Base-by-base conservation (phyloP, 306 rosid genomes). In the Trifolium pratense region DNA sequence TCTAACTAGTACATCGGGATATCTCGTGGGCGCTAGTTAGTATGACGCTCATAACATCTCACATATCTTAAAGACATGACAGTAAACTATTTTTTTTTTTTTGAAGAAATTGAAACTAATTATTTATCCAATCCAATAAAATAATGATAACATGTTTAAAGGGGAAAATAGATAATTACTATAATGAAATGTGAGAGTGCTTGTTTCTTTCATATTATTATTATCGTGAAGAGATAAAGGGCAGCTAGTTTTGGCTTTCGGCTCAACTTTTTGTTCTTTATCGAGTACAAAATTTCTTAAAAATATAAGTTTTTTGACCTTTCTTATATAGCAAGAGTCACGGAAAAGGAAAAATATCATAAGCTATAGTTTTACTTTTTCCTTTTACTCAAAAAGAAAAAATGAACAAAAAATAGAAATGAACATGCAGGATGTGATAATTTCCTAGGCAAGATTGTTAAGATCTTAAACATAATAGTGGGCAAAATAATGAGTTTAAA, bases 231-330 rank as follows among this genome's bases (percentile, higher is more conserved):
- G 14, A 13, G 23, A 0, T 46, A 66, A 76, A 15, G 37, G 3
- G 29, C 0, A 12, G 4, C 42, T 37, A 26, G 21, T 70, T 78
- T 73, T 73, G 79, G 70, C 82, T 61, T 82, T 74, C 70, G 68
- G 66, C 66, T 65, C 74, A 66, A 46, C 78, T 26, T 76, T 66
- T 42, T 69, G 79, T 82, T 77, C 52, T 75, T 73, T 48, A 48
- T 43, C 7, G 1, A 62, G 0, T 60, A 63, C 57, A 15, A 20
- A 23, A 4, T 21, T 45, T 60, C 17, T 58, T 58, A 5, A 58
- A 58, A 57, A 6, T 25, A 57, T 23, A 55, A 4, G 5, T 4
- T 29, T n/a, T 79, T 56, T 45, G 6, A 8, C 7, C n/a, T 32
- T 73, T 36, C 42, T 17, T 56, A 2, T 23, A 56, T 56, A 56